These are phyloP conservation scores for Buddleja alternifolia DNA, from an alignment of 257 asterid genomes.

Conservation along the genomic window DNA sequence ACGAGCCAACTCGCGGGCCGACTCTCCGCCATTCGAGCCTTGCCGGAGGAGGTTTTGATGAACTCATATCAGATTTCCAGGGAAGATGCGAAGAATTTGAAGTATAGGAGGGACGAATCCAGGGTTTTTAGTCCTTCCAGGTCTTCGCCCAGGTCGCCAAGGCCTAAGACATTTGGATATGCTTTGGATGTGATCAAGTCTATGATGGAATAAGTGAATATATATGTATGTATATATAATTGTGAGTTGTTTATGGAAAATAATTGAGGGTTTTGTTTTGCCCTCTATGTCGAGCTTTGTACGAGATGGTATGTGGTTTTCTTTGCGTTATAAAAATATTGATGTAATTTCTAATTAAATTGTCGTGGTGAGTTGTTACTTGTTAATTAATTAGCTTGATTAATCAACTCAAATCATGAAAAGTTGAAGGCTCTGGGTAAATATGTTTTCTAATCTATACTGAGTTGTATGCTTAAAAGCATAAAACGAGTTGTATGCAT, in stretches of 20 bases:
- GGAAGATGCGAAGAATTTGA: slow-evolving; percentile 49
- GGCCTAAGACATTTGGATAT: slow-evolving; percentile 33
- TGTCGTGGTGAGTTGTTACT: no score
- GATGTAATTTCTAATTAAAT: no score
- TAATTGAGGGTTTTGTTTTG: slow-evolving; percentile 25
- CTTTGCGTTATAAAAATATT: slow-evolving; percentile 8
- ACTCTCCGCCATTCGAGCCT: slow-evolving; percentile 45
- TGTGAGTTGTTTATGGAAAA: slow-evolving; percentile 11
- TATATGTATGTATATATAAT: no score
- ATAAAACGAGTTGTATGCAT: no score
- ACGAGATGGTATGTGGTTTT: slow-evolving; percentile 9
- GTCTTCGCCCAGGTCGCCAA: slow-evolving; percentile 20
- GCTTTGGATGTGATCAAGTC: slow-evolving; percentile 43
- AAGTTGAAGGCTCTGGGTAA: no score
- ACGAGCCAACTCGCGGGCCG: slow-evolving; percentile 52
- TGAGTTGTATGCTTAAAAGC: no score
- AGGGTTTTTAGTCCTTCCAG: slow-evolving; percentile 37
- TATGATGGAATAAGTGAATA: slow-evolving; percentile 20
- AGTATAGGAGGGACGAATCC: slow-evolving; percentile 55
- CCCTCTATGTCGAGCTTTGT: neutral
- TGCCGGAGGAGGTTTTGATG: slow-evolving; percentile 64
- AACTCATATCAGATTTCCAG: slow-evolving; percentile 42
- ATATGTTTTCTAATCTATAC: no score
- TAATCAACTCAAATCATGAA: no score
- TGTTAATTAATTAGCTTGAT: no score